Evolutionary conservation across 2,329 filamentous ascomycete genomes (phyloP).

Genomic region (Pseudocercospora macadamiae): DNA sequence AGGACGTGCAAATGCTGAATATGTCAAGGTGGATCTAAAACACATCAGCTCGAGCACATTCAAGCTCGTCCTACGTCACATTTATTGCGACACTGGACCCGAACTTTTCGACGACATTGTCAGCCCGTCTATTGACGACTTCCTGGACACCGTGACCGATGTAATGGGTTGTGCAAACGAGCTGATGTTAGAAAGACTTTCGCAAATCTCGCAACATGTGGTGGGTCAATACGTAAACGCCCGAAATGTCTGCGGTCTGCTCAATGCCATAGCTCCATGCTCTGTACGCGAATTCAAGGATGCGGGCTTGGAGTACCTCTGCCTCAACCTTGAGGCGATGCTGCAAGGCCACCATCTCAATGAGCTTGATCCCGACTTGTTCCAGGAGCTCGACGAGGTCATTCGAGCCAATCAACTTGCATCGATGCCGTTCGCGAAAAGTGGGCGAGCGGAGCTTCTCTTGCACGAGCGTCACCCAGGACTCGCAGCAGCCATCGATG

Average conservation of each 20-base stretch:
- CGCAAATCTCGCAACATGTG: conserved; percentile 83
- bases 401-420: conserved; percentile 82
- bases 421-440: conserved; percentile 75
- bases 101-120: conserved; percentile 81
- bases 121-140: conserved; percentile 73
- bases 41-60: conserved; percentile 78
- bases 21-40: conserved; percentile 75
- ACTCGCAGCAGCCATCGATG: conserved; percentile 66
- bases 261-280: conserved; percentile 85
- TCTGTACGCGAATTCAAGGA: conserved; percentile 85
- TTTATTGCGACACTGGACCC: conserved; percentile 81
- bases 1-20: conserved; percentile 49
- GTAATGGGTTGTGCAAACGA: conserved; percentile 91
- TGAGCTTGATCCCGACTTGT: conserved; percentile 80
- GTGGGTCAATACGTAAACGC: conserved; percentile 82
- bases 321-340: conserved; percentile 86
- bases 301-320: conserved; percentile 85
- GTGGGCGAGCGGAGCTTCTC: conserved; percentile 68
- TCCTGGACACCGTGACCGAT: conserved; percentile 86
- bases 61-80: conserved; percentile 72
- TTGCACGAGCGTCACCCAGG: conserved; percentile 68
- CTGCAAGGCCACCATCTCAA: conserved; percentile 85
- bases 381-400: conserved; percentile 76
- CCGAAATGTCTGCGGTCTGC: conserved; percentile 80
- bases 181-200: conserved; percentile 88